Conservation (phyloP, 139 green algal species). For the Coccomyxa sp. region DNA sequence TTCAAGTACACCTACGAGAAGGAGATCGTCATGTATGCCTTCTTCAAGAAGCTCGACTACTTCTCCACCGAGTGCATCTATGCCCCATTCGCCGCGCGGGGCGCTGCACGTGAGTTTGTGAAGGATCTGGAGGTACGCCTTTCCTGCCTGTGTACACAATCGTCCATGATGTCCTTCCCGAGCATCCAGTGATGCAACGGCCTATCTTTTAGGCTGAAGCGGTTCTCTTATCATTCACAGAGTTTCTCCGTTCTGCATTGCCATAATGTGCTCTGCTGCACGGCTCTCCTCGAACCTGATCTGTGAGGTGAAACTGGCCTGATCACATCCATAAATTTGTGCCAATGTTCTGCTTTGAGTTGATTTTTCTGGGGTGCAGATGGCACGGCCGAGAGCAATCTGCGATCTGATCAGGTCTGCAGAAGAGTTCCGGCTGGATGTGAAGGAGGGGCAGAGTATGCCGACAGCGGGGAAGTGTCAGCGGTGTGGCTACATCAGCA, state of each 20-base stretch:
- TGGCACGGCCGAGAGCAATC: conserved; percentile 70
- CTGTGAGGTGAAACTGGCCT: no score
- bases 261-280: no score
- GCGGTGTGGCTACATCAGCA: conserved; percentile 81
- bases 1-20: conserved; percentile 98
- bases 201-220: background rate
- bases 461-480: conserved; percentile 53
- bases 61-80: conserved; percentile 97
- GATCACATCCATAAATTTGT: no score
- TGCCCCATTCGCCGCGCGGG: conserved; percentile 87
- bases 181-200: background rate
- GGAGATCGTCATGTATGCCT: conserved; percentile 99
- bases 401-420: conserved; percentile 82
- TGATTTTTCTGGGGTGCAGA: conserved; percentile 39
- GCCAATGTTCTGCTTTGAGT: no score
- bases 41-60: conserved; percentile 98
- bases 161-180: background rate
- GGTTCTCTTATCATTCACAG: no score
- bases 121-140: conserved; percentile 87
- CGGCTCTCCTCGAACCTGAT: no score
- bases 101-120: conserved; percentile 88
- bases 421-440: conserved; percentile 54
- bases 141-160: background rate
- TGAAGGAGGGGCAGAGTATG: background rate
- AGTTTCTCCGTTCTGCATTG: no score